These are phyloP conservation scores for Pyronema omphalodes DNA, from an alignment of 495 filamentous ascomycete species.

Conservation along the genomic window DNA sequence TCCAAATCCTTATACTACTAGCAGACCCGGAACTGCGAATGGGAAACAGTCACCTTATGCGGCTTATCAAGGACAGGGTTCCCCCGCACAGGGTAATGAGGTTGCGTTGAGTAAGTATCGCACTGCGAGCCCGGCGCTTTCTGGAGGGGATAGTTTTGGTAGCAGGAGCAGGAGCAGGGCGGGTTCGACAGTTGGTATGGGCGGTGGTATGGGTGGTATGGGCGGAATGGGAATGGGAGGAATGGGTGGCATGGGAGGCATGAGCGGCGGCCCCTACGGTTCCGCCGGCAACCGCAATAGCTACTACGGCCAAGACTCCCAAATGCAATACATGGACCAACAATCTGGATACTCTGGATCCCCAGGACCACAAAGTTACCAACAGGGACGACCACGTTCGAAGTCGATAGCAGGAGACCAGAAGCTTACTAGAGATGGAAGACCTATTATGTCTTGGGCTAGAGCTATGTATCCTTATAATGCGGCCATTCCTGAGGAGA, in stretches of 20 bases:
- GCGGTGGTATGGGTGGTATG: conserved; percentile 27
- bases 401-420: conserved; percentile 37
- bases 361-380: conserved; percentile 22
- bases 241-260: conserved; percentile 16
- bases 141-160: conserved; percentile 33
- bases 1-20: conserved; percentile 23
- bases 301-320: conserved; percentile 22
- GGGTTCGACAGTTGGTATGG: neutral
- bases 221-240: conserved; percentile 21
- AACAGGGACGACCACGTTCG: conserved; percentile 67
- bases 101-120: conserved; percentile 17
- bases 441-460: conserved; percentile 78
- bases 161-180: conserved; percentile 27
- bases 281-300: conserved; percentile 17
- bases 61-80: conserved; percentile 17
- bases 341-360: conserved; percentile 2
- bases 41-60: conserved; percentile 16
- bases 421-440: conserved; percentile 50
- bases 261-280: conserved; percentile 15
- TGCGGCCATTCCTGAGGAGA: conserved; percentile 84
- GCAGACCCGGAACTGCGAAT: conserved; percentile 21
- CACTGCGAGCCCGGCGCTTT: conserved; percentile 17
- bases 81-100: conserved; percentile 19
- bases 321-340: neutral
- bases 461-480: conserved; percentile 87